phyloP scores from a whole-genome alignment of 2,329 filamentous ascomycete genomes.

The Hymenoscyphus repandus region DNA sequence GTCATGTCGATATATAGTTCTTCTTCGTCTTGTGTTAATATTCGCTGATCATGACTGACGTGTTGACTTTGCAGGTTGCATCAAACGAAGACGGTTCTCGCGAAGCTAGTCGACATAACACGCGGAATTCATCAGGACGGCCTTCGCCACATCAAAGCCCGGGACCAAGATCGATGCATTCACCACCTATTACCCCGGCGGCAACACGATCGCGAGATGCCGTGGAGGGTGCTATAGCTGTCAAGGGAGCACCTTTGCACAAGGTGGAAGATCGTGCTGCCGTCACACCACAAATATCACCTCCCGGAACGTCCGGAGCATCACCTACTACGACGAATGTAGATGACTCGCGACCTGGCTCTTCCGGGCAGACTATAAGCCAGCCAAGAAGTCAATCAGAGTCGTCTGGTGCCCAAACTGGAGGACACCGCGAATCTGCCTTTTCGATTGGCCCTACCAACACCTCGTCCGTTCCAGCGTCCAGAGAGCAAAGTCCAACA shows the following conservation, averaged over 20 bases:
- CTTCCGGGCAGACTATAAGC: slow-evolving; percentile 26
- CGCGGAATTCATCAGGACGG: slow-evolving; percentile 58
- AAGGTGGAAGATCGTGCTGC: slow-evolving; percentile 41
- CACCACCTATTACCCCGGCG: slow-evolving; percentile 83
- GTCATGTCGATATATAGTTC: slow-evolving; percentile 12
- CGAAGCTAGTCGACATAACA: slow-evolving; percentile 58
- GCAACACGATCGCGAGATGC: slow-evolving; percentile 60
- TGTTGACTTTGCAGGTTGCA: slow-evolving; percentile 40
- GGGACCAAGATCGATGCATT: slow-evolving; percentile 67
- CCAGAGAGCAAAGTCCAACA: slow-evolving; percentile 60
- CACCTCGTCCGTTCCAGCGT: slow-evolving; percentile 46
- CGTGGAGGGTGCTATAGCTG: slow-evolving; percentile 30
- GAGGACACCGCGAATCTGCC: slow-evolving; percentile 18
- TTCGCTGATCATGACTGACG: slow-evolving; percentile 15
- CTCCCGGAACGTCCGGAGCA: slow-evolving; percentile 47
- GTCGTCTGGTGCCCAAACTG: slow-evolving; percentile 14
- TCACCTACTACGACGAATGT: slow-evolving; percentile 34
- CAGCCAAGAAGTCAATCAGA: slow-evolving; percentile 21
- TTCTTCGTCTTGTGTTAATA: slow-evolving; percentile 9
- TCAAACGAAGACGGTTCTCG: slow-evolving; percentile 54
- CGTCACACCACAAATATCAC: slow-evolving; percentile 66
- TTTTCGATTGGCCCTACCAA: slow-evolving; percentile 33
- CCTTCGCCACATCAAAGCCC: slow-evolving; percentile 65
- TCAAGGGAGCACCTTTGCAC: slow-evolving; percentile 31
- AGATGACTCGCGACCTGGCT: slow-evolving; percentile 29